Evolutionary conservation across 2,329 filamentous ascomycete genomes (phyloP).

Genomic region (Aspergillaceae sp.): DNA sequence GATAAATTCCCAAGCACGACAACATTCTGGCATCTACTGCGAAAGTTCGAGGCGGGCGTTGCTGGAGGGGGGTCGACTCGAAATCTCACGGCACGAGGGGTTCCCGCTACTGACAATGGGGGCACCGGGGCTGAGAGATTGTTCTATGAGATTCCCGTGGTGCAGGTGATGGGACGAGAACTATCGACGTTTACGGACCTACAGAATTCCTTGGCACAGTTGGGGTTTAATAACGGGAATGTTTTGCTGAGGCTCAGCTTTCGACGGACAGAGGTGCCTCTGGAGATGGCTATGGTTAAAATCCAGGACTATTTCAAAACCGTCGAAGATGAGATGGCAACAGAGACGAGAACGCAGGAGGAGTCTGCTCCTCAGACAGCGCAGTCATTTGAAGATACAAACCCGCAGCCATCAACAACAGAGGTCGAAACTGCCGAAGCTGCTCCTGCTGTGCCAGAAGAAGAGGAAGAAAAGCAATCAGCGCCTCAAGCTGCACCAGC

Average conservation of each 20-base stretch:
- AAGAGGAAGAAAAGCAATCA: constrained; percentile 1
- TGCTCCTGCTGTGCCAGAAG: constrained; percentile 4
- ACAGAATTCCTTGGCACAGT: constrained; percentile 77
- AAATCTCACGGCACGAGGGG: constrained; percentile 77
- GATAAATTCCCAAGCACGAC: constrained; percentile 85
- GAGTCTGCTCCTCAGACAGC: constrained; percentile 6
- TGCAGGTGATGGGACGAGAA: constrained; percentile 76
- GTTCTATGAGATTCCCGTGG: constrained; percentile 76
- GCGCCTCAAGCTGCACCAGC: constrained; percentile 6
- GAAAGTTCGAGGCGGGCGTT: constrained; percentile 76
- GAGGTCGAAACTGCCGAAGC: background rate
- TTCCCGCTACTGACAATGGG: constrained; percentile 47
- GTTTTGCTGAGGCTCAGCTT: constrained; percentile 72
- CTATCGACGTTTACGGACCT: constrained; percentile 69
- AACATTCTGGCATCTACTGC: constrained; percentile 78
- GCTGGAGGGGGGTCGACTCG: constrained; percentile 53
- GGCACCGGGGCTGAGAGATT: constrained; percentile 61
- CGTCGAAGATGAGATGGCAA: constrained; percentile 24
- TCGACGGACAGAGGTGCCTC: constrained; percentile 62
- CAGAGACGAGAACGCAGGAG: constrained; percentile 10
- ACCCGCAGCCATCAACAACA: background rate
- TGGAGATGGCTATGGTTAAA: constrained; percentile 76
- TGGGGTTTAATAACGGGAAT: constrained; percentile 79
- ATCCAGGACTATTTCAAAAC: constrained; percentile 67
- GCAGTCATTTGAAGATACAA: constrained; percentile 4